Evolutionary conservation across 805 yeast species (phyloP).

Genomic region (Candida vaughaniae): DNA sequence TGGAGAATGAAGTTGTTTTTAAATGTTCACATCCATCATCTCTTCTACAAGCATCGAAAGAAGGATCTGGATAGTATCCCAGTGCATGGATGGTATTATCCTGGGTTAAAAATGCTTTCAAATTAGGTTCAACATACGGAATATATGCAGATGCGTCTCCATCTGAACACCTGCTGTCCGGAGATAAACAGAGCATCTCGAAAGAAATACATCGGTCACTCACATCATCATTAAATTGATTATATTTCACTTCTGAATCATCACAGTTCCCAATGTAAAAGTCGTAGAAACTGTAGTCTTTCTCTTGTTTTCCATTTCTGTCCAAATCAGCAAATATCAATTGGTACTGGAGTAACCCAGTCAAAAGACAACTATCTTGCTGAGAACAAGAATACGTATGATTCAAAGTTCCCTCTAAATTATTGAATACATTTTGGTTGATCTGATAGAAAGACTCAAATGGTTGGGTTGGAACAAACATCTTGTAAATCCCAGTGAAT

Average conservation of each 20-base stretch:
- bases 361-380: slow-evolving; percentile 3
- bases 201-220: slow-evolving; percentile 2
- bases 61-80: slow-evolving; percentile 4
- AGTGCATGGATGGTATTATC: neutral
- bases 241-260: slow-evolving; percentile 1
- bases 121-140: slow-evolving; percentile 1
- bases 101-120: neutral
- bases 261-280: slow-evolving; percentile 6
- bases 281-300: slow-evolving; percentile 2
- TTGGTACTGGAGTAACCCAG: slow-evolving; percentile 3
- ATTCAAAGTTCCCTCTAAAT: slow-evolving; percentile 1
- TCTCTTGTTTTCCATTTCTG: slow-evolving; percentile 1
- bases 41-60: slow-evolving; percentile 1
- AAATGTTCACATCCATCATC: slow-evolving; percentile 1
- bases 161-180: neutral
- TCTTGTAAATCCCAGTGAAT: slow-evolving; percentile 4
- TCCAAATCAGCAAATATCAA: slow-evolving; percentile 2
- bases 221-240: slow-evolving; percentile 3
- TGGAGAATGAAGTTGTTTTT: neutral
- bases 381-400: slow-evolving; percentile 5
- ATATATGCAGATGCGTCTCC: neutral
- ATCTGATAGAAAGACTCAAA: slow-evolving; percentile 1
- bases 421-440: slow-evolving; percentile 2
- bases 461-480: slow-evolving; percentile 3
- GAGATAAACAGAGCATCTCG: slow-evolving; percentile 3